Percentiles rank a stretch among this genome's conserved stretches.
These are phyloP conservation scores for Agrostemma githago DNA, from an alignment of 148 eudicot genomes.

Conservation along the genomic window DNA sequence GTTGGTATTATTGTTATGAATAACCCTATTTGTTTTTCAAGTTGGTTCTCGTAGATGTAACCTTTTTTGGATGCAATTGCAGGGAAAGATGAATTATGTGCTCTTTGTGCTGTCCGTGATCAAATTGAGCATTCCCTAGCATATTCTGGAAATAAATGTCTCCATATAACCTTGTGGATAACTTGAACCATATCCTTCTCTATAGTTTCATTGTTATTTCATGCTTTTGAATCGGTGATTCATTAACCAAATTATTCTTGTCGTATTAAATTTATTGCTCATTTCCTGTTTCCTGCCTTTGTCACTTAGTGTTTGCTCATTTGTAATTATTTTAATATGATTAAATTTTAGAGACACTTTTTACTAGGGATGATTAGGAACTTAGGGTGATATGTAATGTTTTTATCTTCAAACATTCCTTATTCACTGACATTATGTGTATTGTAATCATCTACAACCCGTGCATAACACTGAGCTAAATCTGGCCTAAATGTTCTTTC, in stretches of 20 bases:
- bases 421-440: too few species aligned
- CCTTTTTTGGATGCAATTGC: constrained; percentile 24
- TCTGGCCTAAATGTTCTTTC: background rate
- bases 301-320: background rate
- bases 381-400: background rate
- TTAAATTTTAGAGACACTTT: background rate
- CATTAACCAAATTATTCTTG: background rate
- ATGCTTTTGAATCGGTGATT: background rate
- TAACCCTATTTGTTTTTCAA: background rate
- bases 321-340: background rate
- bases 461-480: too few species aligned
- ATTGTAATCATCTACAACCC: too few species aligned
- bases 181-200: constrained; percentile 67
- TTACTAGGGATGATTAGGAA: background rate
- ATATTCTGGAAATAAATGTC: constrained; percentile 28
- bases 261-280: background rate
- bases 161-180: constrained; percentile 56
- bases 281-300: background rate
- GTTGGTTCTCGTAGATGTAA: too few species aligned
- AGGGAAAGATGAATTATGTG: constrained; percentile 55
- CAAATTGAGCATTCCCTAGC: constrained; percentile 44
- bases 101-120: constrained; percentile 51
- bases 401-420: background rate
- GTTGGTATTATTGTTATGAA: too few species aligned
- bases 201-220: background rate